These are phyloP conservation scores for Solanum tarapatanum DNA, from an alignment of 257 asterid species.

Conservation along the genomic window DNA sequence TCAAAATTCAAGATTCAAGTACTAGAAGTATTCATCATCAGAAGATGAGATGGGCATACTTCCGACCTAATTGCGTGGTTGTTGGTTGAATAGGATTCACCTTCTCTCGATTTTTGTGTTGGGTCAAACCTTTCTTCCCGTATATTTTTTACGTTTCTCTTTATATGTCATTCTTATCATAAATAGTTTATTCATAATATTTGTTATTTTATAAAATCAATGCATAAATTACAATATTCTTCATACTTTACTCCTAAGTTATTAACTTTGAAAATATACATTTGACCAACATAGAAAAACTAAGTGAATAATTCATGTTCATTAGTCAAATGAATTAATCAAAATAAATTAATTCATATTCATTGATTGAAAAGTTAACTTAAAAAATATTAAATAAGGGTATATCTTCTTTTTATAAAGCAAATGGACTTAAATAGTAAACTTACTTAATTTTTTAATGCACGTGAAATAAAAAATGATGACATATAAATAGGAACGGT, in stretches of 20 bases:
- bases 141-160: accelerated
- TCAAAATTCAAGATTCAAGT: slow-evolving; percentile 16
- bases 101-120: neutral
- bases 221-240: no score
- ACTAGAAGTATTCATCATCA: neutral
- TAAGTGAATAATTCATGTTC: neutral
- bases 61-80: slow-evolving; percentile 7
- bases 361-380: neutral
- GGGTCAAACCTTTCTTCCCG: neutral
- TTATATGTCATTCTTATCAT: no score
- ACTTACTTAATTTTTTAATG: no score
- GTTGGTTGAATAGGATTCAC: slow-evolving; percentile 4
- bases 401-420: neutral
- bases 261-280: no score
- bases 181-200: no score
- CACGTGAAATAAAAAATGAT: neutral
- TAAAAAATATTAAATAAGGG: neutral
- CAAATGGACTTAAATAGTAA: no score
- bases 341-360: no score
- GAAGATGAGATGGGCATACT: neutral
- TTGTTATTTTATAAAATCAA: no score
- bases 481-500: neutral
- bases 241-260: no score
- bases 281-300: no score
- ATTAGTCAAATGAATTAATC: no score